Conservation (phyloP, 441 rosid genomes). For the Pelargonium citronellum region DNA sequence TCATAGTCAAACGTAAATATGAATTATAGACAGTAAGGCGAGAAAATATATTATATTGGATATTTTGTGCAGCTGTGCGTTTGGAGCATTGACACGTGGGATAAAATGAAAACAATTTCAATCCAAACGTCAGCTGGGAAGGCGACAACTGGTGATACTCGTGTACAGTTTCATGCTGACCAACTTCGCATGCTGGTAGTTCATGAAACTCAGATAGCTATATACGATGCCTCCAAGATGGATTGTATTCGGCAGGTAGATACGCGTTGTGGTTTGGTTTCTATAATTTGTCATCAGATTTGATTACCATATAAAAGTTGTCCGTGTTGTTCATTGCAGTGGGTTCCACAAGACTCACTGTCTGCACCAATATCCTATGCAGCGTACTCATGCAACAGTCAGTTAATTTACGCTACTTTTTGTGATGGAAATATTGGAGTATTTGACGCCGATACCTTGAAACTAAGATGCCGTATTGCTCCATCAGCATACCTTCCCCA, state of each 20-base stretch:
- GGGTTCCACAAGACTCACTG: conserved; percentile 73
- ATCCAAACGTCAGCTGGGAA: conserved; percentile 72
- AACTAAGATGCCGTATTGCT: conserved; percentile 71
- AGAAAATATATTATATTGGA: not conserved
- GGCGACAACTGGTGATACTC: conserved; percentile 60
- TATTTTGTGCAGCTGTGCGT: conserved; percentile 51
- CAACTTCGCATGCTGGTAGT: conserved; percentile 73
- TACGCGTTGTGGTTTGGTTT: conserved; percentile 3
- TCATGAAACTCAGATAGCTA: conserved; percentile 81
- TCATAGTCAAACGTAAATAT: not conserved
- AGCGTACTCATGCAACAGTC: conserved; percentile 76
- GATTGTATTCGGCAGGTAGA: conserved; percentile 65
- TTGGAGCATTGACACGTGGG: conserved; percentile 96
- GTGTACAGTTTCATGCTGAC: conserved; percentile 79
- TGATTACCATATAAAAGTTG: not conserved
- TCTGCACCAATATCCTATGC: conserved; percentile 74
- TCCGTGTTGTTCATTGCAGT: conserved; percentile 36
- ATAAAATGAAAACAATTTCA: conserved; percentile 63
- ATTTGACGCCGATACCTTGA: conserved; percentile 66
- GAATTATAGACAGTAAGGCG: not conserved
- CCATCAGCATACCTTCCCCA: conserved; percentile 59
- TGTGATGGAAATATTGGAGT: conserved; percentile 77
- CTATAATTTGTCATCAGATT: not conserved
- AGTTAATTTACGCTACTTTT: conserved; percentile 64
- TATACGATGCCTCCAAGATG: conserved; percentile 86